Evolutionary conservation across 2,329 filamentous ascomycete genomes (phyloP).

Genomic region (Colletotrichum sp.): DNA sequence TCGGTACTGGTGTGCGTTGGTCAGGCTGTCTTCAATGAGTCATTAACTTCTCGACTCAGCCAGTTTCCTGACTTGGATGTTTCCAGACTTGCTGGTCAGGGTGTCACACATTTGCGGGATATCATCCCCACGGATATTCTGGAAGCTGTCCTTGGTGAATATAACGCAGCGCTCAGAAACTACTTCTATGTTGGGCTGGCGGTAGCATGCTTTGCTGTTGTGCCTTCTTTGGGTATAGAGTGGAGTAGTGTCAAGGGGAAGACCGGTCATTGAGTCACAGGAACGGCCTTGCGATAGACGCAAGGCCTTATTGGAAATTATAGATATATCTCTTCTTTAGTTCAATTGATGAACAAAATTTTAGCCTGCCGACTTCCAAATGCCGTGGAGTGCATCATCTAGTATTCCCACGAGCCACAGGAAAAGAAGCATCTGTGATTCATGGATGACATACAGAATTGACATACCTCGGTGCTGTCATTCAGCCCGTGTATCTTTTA

Average conservation of each 20-base stretch:
- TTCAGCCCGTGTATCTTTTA: too few relatives aligned
- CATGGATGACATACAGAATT: too few relatives aligned
- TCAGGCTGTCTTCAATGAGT: slow-evolving; percentile 55
- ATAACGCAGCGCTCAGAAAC: slow-evolving; percentile 59
- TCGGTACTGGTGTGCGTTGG: slow-evolving; percentile 55
- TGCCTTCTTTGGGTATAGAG: slow-evolving; percentile 64
- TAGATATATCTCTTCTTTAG: fast-evolving
- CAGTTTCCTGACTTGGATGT: slow-evolving; percentile 39
- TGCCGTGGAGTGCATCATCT: too few relatives aligned
- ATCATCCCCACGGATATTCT: slow-evolving; percentile 28
- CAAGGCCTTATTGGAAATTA: not conserved
- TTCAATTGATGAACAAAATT: fast-evolving
- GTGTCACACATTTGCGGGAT: slow-evolving; percentile 55
- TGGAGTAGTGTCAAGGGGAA: slow-evolving; percentile 67
- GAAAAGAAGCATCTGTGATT: too few relatives aligned
- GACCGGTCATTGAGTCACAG: not conserved
- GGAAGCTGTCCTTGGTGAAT: slow-evolving; percentile 39
- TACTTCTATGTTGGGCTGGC: slow-evolving; percentile 61
- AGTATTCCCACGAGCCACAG: too few relatives aligned
- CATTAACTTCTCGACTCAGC: slow-evolving; percentile 41
- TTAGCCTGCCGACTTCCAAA: too few relatives aligned
- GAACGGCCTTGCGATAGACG: not conserved
- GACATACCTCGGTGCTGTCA: too few relatives aligned
- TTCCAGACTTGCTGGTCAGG: slow-evolving; percentile 31
- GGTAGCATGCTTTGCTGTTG: slow-evolving; percentile 48